Evolutionary conservation across 192 early-diverging fungal species (phyloP).

Genomic region (Coemansia sp.): DNA sequence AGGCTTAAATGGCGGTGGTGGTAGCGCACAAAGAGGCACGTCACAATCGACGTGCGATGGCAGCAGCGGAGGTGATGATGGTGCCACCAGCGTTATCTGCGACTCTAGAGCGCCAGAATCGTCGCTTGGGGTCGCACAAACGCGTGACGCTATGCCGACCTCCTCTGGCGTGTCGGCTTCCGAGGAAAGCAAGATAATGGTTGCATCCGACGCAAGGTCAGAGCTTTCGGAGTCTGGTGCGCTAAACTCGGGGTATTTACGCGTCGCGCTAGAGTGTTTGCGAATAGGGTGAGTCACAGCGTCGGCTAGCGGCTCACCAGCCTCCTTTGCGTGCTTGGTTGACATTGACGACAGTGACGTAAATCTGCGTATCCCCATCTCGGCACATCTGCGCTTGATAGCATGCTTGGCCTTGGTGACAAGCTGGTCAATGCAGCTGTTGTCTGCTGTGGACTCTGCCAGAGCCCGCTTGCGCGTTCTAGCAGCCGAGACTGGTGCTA

Average conservation of each 20-base stretch:
- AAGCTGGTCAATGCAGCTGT: conserved; percentile 9
- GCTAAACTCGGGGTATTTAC: not conserved
- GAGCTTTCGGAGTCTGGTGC: conserved; percentile 3
- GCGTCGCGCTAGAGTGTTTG: conserved; percentile 2
- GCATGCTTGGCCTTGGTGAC: conserved; percentile 40
- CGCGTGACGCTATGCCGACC: not conserved
- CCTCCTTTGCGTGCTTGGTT: conserved; percentile 12
- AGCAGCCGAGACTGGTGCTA: not conserved
- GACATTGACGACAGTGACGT: conserved; percentile 33
- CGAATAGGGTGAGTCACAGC: not conserved
- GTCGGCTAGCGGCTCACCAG: not conserved
- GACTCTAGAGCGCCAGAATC: conserved; percentile 27
- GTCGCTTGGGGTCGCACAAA: not conserved
- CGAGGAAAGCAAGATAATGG: conserved; percentile 34
- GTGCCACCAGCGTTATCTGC: conserved; percentile 39
- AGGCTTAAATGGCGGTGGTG: conserved; percentile 5
- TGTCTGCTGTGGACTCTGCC: conserved; percentile 10
- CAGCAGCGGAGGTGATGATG: conserved; percentile 29
- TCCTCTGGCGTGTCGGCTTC: conserved; percentile 15
- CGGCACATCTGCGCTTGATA: conserved; percentile 43
- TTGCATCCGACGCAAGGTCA: conserved; percentile 43
- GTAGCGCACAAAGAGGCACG: conserved; percentile 7
- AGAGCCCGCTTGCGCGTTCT: conserved; percentile 26
- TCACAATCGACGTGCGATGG: conserved; percentile 9
- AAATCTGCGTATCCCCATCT: conserved; percentile 45